Evolutionary conservation across 1,139 yeast genomes (phyloP), one percentile per base, ranked within the genome.

Genomic region (Scheffersomyces quercinus): DNA sequence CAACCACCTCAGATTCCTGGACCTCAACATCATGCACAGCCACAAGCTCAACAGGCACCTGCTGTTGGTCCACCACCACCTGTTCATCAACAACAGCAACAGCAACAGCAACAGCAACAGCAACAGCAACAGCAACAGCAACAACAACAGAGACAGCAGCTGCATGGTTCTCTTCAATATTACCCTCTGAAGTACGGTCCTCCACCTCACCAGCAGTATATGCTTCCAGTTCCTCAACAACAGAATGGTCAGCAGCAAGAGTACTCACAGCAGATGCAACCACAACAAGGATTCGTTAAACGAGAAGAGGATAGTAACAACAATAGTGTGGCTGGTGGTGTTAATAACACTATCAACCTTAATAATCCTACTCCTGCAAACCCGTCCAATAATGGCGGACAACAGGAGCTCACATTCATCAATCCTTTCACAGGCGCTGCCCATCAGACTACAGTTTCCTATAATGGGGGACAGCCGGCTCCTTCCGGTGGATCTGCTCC

Each of bases 371-470:
- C 26, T 3, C 33, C 34, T 33, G 42, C 37, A 20, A 40, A 40
- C 20, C 33, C 35, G 29, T 33, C 42, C 6, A 46, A 37, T 28
- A 20, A 20, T 20, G 20, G 35, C 35, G 20, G 13, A 15, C 35
- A 31, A 31, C 35, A 31, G 20, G 52, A 47, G 28, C 37, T 49
- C 15, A 45, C 48, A 1, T 48, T 50, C 26, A 49, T 43, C 15
- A 48, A 51, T 29, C 53, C 53, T 1, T 48, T 50, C 32, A 45
- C 52, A 4, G 52, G 52, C 4, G 46, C 47, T 8, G 45, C 49
- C 10, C 51, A 48, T 29, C 51, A 46, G 28, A 40, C 44, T 9
- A 42, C 29, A 14, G 41, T 46, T 16, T 37, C 46, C 28, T 44
- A 40, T 36, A 46, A 40, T 11, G 43, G 40, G 24, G 24, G 36